phyloP scores from a whole-genome alignment of 2,329 filamentous ascomycete species.

The Microdochium nivale region DNA sequence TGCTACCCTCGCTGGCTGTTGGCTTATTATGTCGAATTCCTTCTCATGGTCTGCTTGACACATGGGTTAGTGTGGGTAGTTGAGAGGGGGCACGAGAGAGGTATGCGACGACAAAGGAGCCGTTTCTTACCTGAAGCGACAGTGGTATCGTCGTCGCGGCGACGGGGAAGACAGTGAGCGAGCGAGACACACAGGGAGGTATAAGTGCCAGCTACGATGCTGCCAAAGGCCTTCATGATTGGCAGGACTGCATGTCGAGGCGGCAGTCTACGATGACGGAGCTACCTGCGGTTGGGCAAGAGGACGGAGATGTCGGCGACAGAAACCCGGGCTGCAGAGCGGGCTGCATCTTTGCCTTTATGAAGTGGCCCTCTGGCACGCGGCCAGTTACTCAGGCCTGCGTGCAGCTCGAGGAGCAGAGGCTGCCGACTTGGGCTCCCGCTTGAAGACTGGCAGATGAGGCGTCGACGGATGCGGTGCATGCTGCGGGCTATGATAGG shows the following conservation, averaged over 20 bases:
- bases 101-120: too few relatives aligned
- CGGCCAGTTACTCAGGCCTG: background rate
- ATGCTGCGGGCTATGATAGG: constrained; percentile 31
- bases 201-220: background rate
- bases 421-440: constrained; percentile 14
- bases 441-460: constrained; percentile 18
- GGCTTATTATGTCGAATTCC: constrained; percentile 16
- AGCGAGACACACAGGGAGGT: constrained; percentile 5
- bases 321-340: background rate
- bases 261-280: background rate
- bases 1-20: constrained; percentile 20
- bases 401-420: constrained; percentile 9
- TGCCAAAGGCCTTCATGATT: background rate
- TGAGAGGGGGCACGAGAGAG: background rate
- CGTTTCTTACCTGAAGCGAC: background rate
- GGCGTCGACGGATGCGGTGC: constrained; percentile 24
- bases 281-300: background rate
- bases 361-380: constrained; percentile 6
- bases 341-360: constrained; percentile 11
- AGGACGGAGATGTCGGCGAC: background rate
- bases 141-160: background rate
- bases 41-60: constrained; percentile 14
- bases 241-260: background rate
- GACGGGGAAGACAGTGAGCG: constrained; percentile 10
- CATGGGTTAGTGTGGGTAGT: background rate